Base-by-base conservation (phyloP, 2,329 filamentous ascomycete genomes). In the Fusarium vanettenii region DNA sequence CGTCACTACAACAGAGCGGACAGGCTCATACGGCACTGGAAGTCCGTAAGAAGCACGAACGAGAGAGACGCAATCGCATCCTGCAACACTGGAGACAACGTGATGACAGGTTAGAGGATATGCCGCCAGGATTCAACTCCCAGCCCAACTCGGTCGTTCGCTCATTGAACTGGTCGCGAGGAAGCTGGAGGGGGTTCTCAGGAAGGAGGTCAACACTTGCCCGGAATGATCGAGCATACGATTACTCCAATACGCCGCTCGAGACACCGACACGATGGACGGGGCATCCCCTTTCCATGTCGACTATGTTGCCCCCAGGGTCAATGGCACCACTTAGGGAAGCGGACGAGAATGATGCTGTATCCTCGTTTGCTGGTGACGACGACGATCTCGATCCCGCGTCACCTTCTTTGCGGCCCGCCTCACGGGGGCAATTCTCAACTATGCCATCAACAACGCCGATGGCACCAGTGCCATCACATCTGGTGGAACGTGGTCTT, bases 251-350 rank as follows among this genome's bases (percentile, higher is more conserved):
- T 22, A 78, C 71, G 55, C 66, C 76, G 8, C 65, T 84, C 16
- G 83, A 84, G 57, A 88, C 86, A 9, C 86, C 86, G 3, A 87
- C 85, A n/a, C 85, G 85, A 60, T 84, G 85, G 82, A 86, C 85
- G 4, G 84, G 87, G 5, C 80, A 83, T 60, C 79, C 83, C 8
- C 80, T 83, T 33, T 81, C 84, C 6, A 81, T 84, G 69, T 78
- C 81, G 8, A 82, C 81, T 33, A 75, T 78, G 3, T 43, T 80
- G 25, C 70, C 77, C 11, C 64, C 79, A 25, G 78, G 77, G 29
- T 75, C 76, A 16, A 83, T 83, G 75, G 76, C 80, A 18, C 72
- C 81, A 16, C 71, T 83, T 16, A 78, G 72, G 60, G 82, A 83
- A 72, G 74, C 70, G 6, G 78, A 82, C 50, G 80, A 82, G 60